Evolutionary conservation across 768 basidiomycete species (phyloP), one percentile per base, ranked within the genome.

Genomic region (Austroboletus eburneus): DNA sequence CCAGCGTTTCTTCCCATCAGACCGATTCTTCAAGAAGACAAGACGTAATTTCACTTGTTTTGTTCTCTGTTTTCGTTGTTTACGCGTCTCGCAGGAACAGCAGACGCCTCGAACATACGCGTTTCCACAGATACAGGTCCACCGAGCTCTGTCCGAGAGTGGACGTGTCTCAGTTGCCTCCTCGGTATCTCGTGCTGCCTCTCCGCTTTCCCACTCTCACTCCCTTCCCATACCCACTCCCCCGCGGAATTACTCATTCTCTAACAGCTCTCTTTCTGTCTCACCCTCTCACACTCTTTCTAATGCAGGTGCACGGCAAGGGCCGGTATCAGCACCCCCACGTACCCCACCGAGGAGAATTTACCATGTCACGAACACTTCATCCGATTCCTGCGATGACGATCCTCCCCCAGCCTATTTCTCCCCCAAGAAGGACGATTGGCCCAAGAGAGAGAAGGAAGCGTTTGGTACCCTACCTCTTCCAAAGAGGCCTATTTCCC

Each of bases 351-450:
- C 73, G 2, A 64, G 67, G 42, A 60, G 74, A 39, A 53, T 68
- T 16, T 73, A 71, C 42, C 73, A 74, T 36, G 57, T 78, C 42
- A 60, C 61, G 4, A 78, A 79, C 52, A 64, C 62, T 3, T 63
- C 67, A 14, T 50, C 68, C 24, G 57, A 58, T 34, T 62, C 50
- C 10, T 34, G 33, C 8, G 49, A 61, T 9, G 55, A 33, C 21
- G 71, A 76, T 5, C 75, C 76, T 7, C 78, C 77, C 0, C 76
- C 78, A 3, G 74, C 78, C 2, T 78, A 78, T 35, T 59, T 18
- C 23, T 71, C 65, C 1, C 60, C 61, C 29, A 23, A 42, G 14
- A 48, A 44, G 43, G 45, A 13, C 38, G 33, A 13, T 51, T 39
- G 37, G 16, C 23, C 29, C 39, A 43, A 14, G 55, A 57, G 46